Conservation (phyloP, 1,284 basidiomycete genomes). For the Pseudozyma flocculosa region DNA sequence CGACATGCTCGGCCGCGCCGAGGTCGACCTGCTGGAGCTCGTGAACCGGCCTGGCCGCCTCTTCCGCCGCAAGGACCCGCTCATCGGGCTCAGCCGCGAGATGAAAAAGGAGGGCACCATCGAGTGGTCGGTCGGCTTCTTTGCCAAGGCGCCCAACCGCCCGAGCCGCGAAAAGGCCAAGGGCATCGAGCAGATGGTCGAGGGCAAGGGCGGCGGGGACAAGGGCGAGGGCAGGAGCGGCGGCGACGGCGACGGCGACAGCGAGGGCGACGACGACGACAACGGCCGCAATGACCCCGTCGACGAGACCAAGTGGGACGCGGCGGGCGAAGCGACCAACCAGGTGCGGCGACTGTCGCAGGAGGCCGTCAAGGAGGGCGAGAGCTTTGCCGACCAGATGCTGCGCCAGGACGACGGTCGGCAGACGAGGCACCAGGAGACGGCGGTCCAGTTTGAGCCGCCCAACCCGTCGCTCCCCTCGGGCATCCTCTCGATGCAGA, state of each 20-base stretch:
- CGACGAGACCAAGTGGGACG: neutral
- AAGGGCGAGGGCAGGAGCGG: neutral
- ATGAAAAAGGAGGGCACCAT: constrained; percentile 37
- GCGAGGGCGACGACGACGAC: neutral
- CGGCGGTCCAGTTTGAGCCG: constrained; percentile 28
- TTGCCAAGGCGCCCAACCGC: constrained; percentile 23
- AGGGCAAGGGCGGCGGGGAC: no score
- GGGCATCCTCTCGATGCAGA: constrained; percentile 38
- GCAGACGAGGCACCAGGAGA: constrained; percentile 23
- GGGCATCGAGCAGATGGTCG: no score
- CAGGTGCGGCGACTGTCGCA: constrained; percentile 6
- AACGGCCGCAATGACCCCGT: no score
- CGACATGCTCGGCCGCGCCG: constrained; percentile 60
- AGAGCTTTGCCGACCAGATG: neutral
- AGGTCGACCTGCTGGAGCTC: constrained; percentile 59
- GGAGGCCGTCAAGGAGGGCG: constrained; percentile 2
- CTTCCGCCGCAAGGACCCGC: constrained; percentile 14
- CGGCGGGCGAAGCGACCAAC: constrained; percentile 3
- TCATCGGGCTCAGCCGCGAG: constrained; percentile 24
- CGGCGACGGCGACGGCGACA: neutral
- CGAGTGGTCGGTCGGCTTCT: constrained; percentile 34
- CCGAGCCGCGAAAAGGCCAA: neutral
- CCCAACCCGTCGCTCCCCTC: constrained; percentile 23
- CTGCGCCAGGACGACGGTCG: constrained; percentile 10
- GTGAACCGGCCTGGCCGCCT: constrained; percentile 46